Base-by-base conservation (phyloP, 2,329 filamentous ascomycete genomes). In the Elsinoe perseae region DNA sequence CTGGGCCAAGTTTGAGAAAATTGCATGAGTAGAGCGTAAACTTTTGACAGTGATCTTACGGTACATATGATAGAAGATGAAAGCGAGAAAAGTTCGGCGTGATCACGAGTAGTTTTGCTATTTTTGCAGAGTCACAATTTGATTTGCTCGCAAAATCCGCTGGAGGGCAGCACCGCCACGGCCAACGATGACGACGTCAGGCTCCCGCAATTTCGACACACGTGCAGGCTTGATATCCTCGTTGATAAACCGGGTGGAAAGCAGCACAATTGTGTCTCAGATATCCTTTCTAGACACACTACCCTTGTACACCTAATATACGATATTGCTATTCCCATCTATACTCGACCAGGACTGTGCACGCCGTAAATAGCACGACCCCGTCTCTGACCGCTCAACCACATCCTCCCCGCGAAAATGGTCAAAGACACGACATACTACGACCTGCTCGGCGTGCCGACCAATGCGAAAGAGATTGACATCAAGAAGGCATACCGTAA, bases 401-500 rank as follows among this genome's bases (percentile, higher is more conserved):
- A 48, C 2, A 6, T 16, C 28, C 12, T 5, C 14, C 10, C n/a
- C 30, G n/a, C 40, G 10, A 57, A 27, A 18, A 61, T 61, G 59
- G 59, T 61, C 54, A 61, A 60, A 52, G 89, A 95, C 72, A 95
- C 89, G 58, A 76, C 82, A 64, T 95, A 95, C 74, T 95, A 95
- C 73, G 90, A 95, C 73, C 83, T 83, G 64, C 79, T 96, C 36
- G 88, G 87, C 68, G 90, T 96, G 66, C 78, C 85, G 74, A 85
- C 89, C 62, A 89, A 86, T 56, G 92, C 91, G 27, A 86, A 88
- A 36, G 88, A 92, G 70, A 81, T 95, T 52, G 90, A 96, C 70
- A 96, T 96, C 74, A 96, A 96, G 73, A 95, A 95, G 76, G 91
- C 91, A 25, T 96, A 96, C 74, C 84, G 91, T 69, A 96, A 74